Evolutionary conservation across 1,139 yeast species (phyloP), one percentile per base, ranked within the genome.

Genomic region (Zhuliangozyma parablackwelliae): DNA sequence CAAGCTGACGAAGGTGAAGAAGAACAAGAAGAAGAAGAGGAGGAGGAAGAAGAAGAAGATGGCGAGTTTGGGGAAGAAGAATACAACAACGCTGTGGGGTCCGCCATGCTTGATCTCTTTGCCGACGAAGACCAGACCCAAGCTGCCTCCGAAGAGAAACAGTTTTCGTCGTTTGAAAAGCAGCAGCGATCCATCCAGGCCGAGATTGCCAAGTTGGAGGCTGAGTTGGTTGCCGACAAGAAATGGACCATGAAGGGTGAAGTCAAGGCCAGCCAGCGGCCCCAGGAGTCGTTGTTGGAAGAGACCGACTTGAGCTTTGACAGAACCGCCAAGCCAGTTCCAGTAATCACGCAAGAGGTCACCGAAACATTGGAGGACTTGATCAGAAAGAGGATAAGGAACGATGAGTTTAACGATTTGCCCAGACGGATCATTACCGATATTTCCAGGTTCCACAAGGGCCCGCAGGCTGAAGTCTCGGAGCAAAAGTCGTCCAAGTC

Each of bases 241-340:
- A 82, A 82, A 52, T 92, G 98, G 98, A 81, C 95, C 7, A 74
- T 90, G 74, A 84, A 82, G 55, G 98, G 98, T 60, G 98, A 92
- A 62, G 89, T 88, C 2, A 75, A 77, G 36, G 86, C 90, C 1
- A 77, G 73, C 45, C 87, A 83, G 48, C 76, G 98, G 54, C 96
- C 96, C 4, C 68, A 71, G 34, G 96, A 92, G 61, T 83, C 97
- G 1, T 67, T 92, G 28, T 55, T 70, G 41, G 70, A 65, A 39
- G 74, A 69, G 42, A 59, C 63, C 7, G 73, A 65, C 37, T 58
- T 70, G 35, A 69, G 65, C 37, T 70, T 70, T 39, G 76, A 70
- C 45, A 63, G 75, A 49, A 68, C 72, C 4, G 58, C 73, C 25
- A 67, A 67, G 37, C 72, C 72, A 1, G 97, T 89, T 2, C 98